A percentile compares a stretch with the other conserved stretches of the same genome.
Evolutionary conservation across 2,329 filamentous ascomycete species (phyloP).

Genomic region (Seiridium cupressi): DNA sequence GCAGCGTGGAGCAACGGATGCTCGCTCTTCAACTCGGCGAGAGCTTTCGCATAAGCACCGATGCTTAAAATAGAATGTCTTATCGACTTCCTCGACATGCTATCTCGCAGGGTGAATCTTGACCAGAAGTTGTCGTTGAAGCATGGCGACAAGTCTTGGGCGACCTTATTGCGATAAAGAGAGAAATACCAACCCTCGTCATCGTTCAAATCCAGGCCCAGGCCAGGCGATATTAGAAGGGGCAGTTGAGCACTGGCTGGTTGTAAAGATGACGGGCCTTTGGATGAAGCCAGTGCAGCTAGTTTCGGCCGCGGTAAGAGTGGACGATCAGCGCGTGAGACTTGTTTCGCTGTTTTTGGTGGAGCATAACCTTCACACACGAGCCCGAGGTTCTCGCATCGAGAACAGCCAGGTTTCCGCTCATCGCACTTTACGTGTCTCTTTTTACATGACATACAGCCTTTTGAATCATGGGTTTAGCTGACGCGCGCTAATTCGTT

Average conservation of each 20-base stretch:
- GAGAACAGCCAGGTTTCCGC: conserved; percentile 24
- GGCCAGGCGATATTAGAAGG: conserved; percentile 12
- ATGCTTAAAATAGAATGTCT: conserved; percentile 25
- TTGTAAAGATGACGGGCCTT: background rate
- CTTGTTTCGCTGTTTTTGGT: conserved; percentile 13
- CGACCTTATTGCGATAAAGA: conserved; percentile 20
- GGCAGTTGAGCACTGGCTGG: conserved; percentile 3
- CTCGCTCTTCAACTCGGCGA: conserved; percentile 20
- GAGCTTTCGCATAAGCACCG: conserved; percentile 22
- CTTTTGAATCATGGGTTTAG: background rate
- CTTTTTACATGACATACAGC: conserved; percentile 16
- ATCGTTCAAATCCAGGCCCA: conserved; percentile 17
- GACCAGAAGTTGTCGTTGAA: conserved; percentile 20
- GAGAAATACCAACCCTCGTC: conserved; percentile 23
- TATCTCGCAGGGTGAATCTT: conserved; percentile 21
- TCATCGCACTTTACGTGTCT: conserved; percentile 29
- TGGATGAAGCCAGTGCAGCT: conserved; percentile 1
- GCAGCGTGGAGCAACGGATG: conserved; percentile 7
- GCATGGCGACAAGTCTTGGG: conserved; percentile 20
- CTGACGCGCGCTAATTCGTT: background rate
- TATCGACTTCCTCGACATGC: conserved; percentile 19
- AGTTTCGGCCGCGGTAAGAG: conserved; percentile 17
- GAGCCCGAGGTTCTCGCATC: conserved; percentile 26
- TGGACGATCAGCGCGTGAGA: conserved; percentile 14
- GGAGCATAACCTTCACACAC: conserved; percentile 28